Base-by-base conservation (phyloP, 139 green algal species). In the Tetratostichococcus sp. region DNA sequence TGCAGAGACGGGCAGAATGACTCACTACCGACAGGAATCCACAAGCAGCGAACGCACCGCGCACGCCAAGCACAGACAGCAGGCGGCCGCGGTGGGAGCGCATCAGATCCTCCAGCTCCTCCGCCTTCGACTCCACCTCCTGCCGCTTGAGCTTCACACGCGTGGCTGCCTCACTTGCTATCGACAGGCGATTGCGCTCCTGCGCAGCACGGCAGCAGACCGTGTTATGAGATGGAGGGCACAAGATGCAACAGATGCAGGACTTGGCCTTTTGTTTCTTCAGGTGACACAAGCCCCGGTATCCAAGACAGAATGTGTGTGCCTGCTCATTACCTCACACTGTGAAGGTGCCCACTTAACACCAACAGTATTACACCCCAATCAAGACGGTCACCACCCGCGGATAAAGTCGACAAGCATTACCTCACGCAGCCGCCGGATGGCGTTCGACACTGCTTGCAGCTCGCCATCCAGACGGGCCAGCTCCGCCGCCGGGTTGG, bases 111-210 rank as follows among this genome's bases (percentile, higher is more conserved):
- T 76, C 34, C 58, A 82, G 33, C 50, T 75, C 43, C 43, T 67
- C 71, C 76, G 80, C 50, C 72, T 82, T 81, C 33, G 69, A 21
- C 32, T 50, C 65, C 4, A 82, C 42, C 62, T 84, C 83, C 69
- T 87, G 71, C 4, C 23, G 65, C 72, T 79, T 83, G 34, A 86
- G 59, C 26, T 71, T 65, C 73, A 84, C 66, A 3, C 73, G 57
- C 21, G 71, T 79, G 30, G 70, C 68, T 11, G 43, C 67, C 39
- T 90, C 85, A 1, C 71, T 73, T 1, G 67, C 70, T 1, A 42
- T 30, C 2, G 78, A 43, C 73, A 87, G 73, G 34, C 33, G 62
- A 30, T 80, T 80, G 25, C 85, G 78, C 75, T 90, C 85, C 75
- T 86, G 76, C 43, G 2, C 35, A 21, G 30, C 4, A 35, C 57